phyloP scores from a whole-genome alignment of 768 basidiomycete species.

The Crepidotus variabilis region DNA sequence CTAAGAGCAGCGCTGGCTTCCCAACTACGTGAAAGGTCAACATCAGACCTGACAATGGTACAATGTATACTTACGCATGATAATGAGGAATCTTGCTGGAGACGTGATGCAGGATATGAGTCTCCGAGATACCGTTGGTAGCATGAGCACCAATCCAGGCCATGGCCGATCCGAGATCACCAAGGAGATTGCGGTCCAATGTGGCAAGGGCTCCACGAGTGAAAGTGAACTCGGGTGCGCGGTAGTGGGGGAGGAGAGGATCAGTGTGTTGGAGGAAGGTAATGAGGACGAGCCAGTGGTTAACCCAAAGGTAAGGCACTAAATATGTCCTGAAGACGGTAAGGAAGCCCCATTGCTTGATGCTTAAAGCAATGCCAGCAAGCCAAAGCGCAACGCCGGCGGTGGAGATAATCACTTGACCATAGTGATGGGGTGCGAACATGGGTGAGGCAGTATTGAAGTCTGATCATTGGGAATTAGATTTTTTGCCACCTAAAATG shows the following conservation, averaged over 20 bases:
- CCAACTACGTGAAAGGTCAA: conserved; percentile 49
- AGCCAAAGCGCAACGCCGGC: conserved; percentile 78
- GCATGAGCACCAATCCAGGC: conserved; percentile 82
- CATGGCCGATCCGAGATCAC: conserved; percentile 74
- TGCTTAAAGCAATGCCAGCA: conserved; percentile 48
- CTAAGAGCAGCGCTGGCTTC: conserved; percentile 87
- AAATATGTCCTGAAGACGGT: conserved; percentile 79
- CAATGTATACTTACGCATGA: conserved; percentile 50
- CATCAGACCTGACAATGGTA: neutral
- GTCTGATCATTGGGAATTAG: conserved; percentile 34
- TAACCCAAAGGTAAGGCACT: conserved; percentile 89
- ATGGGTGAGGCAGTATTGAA: conserved; percentile 76
- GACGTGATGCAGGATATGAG: conserved; percentile 90
- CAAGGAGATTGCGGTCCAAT: conserved; percentile 78
- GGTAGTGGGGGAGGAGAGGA: conserved; percentile 92
- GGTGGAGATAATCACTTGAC: conserved; percentile 78
- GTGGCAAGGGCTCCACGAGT: conserved; percentile 90
- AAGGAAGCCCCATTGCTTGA: conserved; percentile 59
- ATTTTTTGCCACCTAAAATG: neutral
- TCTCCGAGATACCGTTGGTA: conserved; percentile 93
- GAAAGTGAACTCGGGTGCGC: conserved; percentile 86
- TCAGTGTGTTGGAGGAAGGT: conserved; percentile 99
- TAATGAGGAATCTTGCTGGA: conserved; percentile 97
- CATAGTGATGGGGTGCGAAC: conserved; percentile 78
- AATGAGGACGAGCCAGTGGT: conserved; percentile 95